Conservation (phyloP, 2,329 filamentous ascomycete species). For the Cadophora sp. region DNA sequence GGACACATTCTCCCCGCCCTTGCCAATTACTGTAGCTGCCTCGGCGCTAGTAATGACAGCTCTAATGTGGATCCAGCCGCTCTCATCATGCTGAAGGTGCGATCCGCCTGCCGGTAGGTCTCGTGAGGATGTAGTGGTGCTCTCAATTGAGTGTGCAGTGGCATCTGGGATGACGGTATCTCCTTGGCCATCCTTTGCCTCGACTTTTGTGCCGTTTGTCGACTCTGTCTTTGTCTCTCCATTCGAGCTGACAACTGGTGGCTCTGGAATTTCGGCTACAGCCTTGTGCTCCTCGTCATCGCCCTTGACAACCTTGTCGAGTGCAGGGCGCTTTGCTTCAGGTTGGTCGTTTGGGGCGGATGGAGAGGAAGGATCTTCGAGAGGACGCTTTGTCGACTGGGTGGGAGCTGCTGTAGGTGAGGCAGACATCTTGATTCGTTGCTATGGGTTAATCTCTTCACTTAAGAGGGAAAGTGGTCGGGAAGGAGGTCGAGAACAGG, state of each 20-base stretch:
- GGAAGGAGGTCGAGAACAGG: slow-evolving; percentile 52
- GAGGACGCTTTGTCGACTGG: slow-evolving; percentile 84
- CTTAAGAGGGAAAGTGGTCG: slow-evolving; percentile 49
- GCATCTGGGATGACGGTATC: slow-evolving; percentile 73
- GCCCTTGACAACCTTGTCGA: slow-evolving; percentile 87
- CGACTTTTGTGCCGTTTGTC: slow-evolving; percentile 56
- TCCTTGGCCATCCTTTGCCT: slow-evolving; percentile 64
- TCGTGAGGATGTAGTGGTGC: slow-evolving; percentile 50
- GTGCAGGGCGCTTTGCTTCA: slow-evolving; percentile 93
- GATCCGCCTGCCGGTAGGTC: slow-evolving; percentile 42
- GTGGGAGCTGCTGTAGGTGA: slow-evolving; percentile 68
- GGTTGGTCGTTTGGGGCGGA: slow-evolving; percentile 91
- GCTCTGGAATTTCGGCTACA: slow-evolving; percentile 47
- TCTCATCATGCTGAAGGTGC: slow-evolving; percentile 80
- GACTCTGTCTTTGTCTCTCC: slow-evolving; percentile 48
- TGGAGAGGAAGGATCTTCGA: slow-evolving; percentile 96
- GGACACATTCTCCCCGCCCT: slow-evolving; percentile 97
- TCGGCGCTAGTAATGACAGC: slow-evolving; percentile 97
- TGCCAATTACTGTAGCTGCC: slow-evolving; percentile 96
- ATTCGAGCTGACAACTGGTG: slow-evolving; percentile 53
- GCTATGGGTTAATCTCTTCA: slow-evolving; percentile 49
- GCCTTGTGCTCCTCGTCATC: slow-evolving; percentile 54
- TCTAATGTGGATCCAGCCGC: slow-evolving; percentile 94
- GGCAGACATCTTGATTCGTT: slow-evolving; percentile 70
- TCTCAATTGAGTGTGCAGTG: slow-evolving; percentile 59